Conservation (phyloP, 495 filamentous ascomycete species). For the Aspergillus baeticus region DNA sequence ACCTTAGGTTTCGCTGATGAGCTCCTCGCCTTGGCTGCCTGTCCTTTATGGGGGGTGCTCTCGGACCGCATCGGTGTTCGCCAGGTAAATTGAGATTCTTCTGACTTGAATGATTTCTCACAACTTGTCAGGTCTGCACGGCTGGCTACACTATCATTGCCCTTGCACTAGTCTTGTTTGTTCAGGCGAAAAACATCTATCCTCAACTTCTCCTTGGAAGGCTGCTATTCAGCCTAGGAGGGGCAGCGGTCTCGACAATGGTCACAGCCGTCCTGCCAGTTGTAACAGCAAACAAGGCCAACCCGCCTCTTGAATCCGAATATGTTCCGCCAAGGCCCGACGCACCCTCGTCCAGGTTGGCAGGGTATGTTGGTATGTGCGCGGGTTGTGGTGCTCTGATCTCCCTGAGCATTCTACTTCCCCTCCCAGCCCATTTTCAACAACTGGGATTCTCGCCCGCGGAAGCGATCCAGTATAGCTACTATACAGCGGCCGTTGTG, state of each 20-base stretch:
- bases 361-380: conserved; percentile 87
- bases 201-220: conserved; percentile 84
- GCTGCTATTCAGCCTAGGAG: conserved; percentile 85
- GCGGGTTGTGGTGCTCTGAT: conserved; percentile 90
- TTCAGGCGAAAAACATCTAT: conserved; percentile 84
- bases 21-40: conserved; percentile 83
- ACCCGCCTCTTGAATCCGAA: conserved; percentile 22
- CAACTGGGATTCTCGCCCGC: conserved; percentile 62
- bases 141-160: conserved; percentile 80
- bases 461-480: conserved; percentile 72
- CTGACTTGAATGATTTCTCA: neutral
- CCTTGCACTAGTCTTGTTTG: conserved; percentile 71
- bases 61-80: conserved; percentile 87
- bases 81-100: conserved; percentile 35
- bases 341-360: conserved; percentile 61
- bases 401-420: conserved; percentile 77
- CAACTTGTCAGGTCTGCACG: conserved; percentile 64
- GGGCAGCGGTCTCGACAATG: conserved; percentile 93
- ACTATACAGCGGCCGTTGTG: conserved; percentile 77
- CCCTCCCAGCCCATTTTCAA: conserved; percentile 76
- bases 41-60: conserved; percentile 88
- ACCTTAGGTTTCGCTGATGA: conserved; percentile 97
- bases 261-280: conserved; percentile 91
- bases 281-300: conserved; percentile 62
- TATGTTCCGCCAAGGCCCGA: conserved; percentile 12